Conservation (phyloP, 2,329 filamentous ascomycete genomes). For the Beauveria sp. region DNA sequence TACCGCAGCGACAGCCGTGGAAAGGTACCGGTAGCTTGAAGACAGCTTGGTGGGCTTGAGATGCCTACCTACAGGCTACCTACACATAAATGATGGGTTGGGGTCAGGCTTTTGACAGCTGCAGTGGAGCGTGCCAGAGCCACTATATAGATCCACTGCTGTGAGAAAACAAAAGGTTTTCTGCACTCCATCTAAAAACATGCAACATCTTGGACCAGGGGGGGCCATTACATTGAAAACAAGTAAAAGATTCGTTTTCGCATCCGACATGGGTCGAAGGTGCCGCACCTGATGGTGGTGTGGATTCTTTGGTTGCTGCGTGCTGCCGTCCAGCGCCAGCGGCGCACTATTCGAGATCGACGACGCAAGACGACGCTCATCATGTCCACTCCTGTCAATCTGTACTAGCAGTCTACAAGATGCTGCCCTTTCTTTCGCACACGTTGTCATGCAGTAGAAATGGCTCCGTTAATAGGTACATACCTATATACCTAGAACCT, state of each 20-base stretch:
- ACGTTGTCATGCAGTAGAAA: neutral
- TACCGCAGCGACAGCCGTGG: too few species aligned
- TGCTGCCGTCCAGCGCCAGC: neutral
- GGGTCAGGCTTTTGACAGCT: neutral
- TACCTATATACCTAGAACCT: too few species aligned
- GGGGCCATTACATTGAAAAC: too few species aligned
- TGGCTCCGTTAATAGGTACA: neutral
- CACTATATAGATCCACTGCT: neutral
- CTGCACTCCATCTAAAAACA: neutral
- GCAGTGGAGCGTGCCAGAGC: neutral
- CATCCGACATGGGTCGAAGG: neutral
- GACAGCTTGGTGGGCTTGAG: too few species aligned
- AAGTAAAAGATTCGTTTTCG: neutral
- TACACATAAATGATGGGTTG: neutral
- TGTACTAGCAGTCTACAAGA: neutral
- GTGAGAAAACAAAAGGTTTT: neutral
- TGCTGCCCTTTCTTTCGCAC: neutral
- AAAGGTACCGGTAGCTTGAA: too few species aligned
- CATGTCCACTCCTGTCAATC: neutral
- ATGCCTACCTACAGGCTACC: too few species aligned
- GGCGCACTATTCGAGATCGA: neutral
- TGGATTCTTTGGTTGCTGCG: neutral
- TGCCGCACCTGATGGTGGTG: neutral
- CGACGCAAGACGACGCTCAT: neutral
- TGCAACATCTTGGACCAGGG: neutral